phyloP scores from a whole-genome alignment of 148 eudicot genomes.

The Rhododendron mucronatum region DNA sequence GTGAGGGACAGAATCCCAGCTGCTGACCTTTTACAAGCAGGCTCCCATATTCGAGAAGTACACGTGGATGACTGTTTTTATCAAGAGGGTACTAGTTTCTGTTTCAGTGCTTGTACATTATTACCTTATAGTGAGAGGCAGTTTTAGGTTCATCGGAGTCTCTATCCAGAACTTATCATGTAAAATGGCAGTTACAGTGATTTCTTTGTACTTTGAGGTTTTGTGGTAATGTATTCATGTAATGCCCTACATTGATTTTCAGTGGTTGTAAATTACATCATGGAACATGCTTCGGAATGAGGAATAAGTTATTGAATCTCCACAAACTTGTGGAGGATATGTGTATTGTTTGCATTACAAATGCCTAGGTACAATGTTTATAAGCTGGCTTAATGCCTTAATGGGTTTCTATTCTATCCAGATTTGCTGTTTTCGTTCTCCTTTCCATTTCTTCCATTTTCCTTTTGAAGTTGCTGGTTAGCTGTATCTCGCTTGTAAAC shows the following conservation, averaged over 20 bases:
- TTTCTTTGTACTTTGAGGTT: background rate
- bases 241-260: background rate
- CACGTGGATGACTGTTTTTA: background rate
- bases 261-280: background rate
- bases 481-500: background rate
- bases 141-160: background rate
- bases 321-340: background rate
- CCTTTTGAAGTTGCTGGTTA: background rate
- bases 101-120: slow-evolving; percentile 10
- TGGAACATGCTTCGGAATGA: background rate
- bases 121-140: background rate
- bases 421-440: background rate
- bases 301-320: background rate
- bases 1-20: background rate
- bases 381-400: background rate
- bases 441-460: background rate
- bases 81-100: background rate
- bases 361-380: background rate
- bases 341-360: background rate
- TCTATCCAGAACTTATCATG: background rate
- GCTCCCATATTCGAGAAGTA: slow-evolving; percentile 9
- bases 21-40: slow-evolving; percentile 23
- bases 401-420: background rate
- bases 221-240: background rate
- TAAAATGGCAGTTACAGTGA: slow-evolving; percentile 3